Base-by-base conservation (phyloP, 1,139 yeast species). In the Candida buenavistaensis region DNA sequence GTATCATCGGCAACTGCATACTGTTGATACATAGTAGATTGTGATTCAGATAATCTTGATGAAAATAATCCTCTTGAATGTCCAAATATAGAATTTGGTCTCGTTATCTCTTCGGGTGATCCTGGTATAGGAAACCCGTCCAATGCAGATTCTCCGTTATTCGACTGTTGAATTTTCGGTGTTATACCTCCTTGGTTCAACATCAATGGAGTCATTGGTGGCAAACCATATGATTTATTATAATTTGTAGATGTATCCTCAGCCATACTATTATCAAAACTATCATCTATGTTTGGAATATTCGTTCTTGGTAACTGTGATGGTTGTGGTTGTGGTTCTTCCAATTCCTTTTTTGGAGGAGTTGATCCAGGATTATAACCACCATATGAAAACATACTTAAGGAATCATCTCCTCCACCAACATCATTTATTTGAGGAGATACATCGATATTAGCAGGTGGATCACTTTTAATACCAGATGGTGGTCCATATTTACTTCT, bases 1-100 rank as follows among this genome's bases (percentile, higher is more conserved):
- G 75, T 68, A 44, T 70, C 76, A 46, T 70, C 76, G 35, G 60
- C 60, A 12, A 70, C 75, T 39, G 69, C 75, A 41, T 70, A 70
- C 39, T 70, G 75, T 42, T 68, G 73, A 48, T 69, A 69, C 55
- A 69, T 46, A 1, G 66, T 72, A 7, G 72, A 64, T 35, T 69
- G 75, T 3, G 74, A 68, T 43, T 70, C 74, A 0, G 74, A 67
- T 36, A 70, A 56, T 35, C 72, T 48, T 6, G 71, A 64, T 2
- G 72, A 62, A 41, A 63, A 63, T 9, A 26, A 27, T 15, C 27
- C 32, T 22, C 33, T 21, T 9, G 17, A 23, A n/a, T 33, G 29
- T 10, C 67, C 72, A 31, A 68, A 49, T 2, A 69, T 74, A 4
- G 75, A 68, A 44, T 70, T 69, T 21, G 75, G 75, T 36, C 76